Evolutionary conservation across 1,284 basidiomycete species (phyloP).

Genomic region (Pseudozyma tsukubaensis): DNA sequence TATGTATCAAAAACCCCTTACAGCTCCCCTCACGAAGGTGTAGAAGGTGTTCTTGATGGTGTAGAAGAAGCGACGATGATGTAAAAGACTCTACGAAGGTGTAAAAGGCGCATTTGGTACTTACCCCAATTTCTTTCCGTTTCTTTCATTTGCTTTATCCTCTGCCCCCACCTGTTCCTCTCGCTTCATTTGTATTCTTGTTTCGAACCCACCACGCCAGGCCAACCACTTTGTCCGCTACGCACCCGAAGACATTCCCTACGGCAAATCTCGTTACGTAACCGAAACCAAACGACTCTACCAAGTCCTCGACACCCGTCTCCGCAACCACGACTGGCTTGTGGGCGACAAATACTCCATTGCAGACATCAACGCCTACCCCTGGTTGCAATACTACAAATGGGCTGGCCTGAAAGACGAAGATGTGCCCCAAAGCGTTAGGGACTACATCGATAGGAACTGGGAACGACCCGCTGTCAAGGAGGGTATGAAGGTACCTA

Average conservation of each 20-base stretch:
- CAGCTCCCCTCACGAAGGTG: too few relatives aligned
- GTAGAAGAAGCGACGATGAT: too few relatives aligned
- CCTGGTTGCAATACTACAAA: constrained; percentile 52
- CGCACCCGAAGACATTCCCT: constrained; percentile 56
- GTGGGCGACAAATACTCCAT: constrained; percentile 58
- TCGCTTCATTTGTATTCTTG: not conserved
- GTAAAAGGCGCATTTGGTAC: too few relatives aligned
- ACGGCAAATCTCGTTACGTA: constrained; percentile 45
- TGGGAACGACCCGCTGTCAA: constrained; percentile 25
- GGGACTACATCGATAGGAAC: constrained; percentile 39
- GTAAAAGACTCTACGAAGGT: too few relatives aligned
- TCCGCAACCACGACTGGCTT: constrained; percentile 53
- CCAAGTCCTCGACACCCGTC: constrained; percentile 46
- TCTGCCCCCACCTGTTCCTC: not conserved
- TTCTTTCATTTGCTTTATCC: too few relatives aligned
- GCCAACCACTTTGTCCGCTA: constrained; percentile 53
- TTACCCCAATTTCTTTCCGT: too few relatives aligned
- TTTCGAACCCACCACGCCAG: constrained; percentile 12
- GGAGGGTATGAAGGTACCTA: constrained; percentile 41
- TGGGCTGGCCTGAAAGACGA: constrained; percentile 40
- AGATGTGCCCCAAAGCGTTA: constrained; percentile 31
- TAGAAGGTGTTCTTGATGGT: too few relatives aligned
- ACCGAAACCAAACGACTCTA: constrained; percentile 55
- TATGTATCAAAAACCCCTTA: not conserved
- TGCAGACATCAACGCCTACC: constrained; percentile 57